Evolutionary conservation across 1,284 basidiomycete genomes (phyloP), one percentile per base, ranked within the genome.

Genomic region (Ustilago xerochloae): DNA sequence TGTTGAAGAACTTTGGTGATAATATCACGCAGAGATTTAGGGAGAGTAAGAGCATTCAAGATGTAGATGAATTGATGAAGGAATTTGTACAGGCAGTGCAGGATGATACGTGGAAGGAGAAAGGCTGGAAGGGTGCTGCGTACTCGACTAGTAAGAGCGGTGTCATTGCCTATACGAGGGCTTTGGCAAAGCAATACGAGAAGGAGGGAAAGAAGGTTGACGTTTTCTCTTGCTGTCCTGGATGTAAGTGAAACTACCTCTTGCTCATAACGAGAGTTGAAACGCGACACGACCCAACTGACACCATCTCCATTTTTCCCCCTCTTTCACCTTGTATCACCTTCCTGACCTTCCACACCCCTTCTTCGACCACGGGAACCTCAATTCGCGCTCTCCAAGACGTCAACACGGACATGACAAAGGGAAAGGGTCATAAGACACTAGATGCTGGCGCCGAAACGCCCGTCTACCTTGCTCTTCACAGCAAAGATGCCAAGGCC

Each of bases 391-490:
- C 7, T 20, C 7, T 26, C 20, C 29, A 56, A 66, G 63, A 74
- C 50, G 81, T 82, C 47, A 75, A 81, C 47, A 81, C 80, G 6
- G 74, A 77, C 35, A 80, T 82, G 74, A 71, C 79, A 57, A 75
- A 71, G 48, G 75, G 75, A 32, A 77, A 75, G 32, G 82, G 82
- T 8, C 35, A 53, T 33, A 67, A 73, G 46, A 80, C 80, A 24
- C 60, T 78, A 32, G 81, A 83, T 18, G 66, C 81, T 45, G 82
- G 82, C 1, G 81, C 81, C 15, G 57, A 66, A 50, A 84, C 82
- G n/a, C 82, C 82, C 13, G 82, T 83, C 18, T 55, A 72, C 26
- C 63, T 83, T 4, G 80, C 80, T 0, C 10, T 84, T 18, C 58
- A 60, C 26, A 66, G 77, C 18, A 45, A 73, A n/a, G 50, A 62